Conservation (phyloP, 768 basidiomycete genomes). For the Termitomyces titanicus region DNA sequence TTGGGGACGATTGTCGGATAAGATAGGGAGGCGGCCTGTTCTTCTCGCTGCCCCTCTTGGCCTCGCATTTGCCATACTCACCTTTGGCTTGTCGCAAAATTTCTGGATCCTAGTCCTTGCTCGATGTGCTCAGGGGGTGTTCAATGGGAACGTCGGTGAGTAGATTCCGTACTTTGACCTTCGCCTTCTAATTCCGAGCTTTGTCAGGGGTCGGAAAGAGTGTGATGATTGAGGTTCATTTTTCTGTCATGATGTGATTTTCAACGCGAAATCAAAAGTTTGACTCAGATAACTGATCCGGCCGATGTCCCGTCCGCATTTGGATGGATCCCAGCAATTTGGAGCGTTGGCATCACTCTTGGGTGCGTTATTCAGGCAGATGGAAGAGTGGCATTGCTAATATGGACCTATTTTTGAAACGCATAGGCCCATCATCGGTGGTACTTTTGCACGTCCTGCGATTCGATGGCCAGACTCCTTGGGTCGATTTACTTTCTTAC, state of each 20-base stretch:
- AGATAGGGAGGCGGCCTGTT: slow-evolving; percentile 30
- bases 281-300: slow-evolving; percentile 10
- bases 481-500: slow-evolving; percentile 21
- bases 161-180: background rate
- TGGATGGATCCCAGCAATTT: slow-evolving; percentile 10
- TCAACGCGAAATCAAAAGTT: background rate
- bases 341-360: slow-evolving; percentile 15
- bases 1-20: slow-evolving; percentile 34
- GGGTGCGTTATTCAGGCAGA: slow-evolving; percentile 12
- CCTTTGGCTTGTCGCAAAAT: slow-evolving; percentile 28
- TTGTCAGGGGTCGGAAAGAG: background rate
- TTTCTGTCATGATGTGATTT: background rate
- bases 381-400: background rate
- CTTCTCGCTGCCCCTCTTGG: slow-evolving; percentile 31
- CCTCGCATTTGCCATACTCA: slow-evolving; percentile 25
- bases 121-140: slow-evolving; percentile 27
- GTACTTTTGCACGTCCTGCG: slow-evolving; percentile 24
- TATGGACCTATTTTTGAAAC: background rate
- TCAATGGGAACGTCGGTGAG: slow-evolving; percentile 39
- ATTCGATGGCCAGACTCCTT: slow-evolving; percentile 22
- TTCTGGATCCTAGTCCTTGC: slow-evolving; percentile 27
- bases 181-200: background rate
- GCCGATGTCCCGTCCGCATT: slow-evolving; percentile 8
- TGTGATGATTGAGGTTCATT: slow-evolving; percentile 6
- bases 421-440: slow-evolving; percentile 25